Evolutionary conservation across 352 stramenopile genomes (phyloP).

Genomic region (Plasmopara viticola): DNA sequence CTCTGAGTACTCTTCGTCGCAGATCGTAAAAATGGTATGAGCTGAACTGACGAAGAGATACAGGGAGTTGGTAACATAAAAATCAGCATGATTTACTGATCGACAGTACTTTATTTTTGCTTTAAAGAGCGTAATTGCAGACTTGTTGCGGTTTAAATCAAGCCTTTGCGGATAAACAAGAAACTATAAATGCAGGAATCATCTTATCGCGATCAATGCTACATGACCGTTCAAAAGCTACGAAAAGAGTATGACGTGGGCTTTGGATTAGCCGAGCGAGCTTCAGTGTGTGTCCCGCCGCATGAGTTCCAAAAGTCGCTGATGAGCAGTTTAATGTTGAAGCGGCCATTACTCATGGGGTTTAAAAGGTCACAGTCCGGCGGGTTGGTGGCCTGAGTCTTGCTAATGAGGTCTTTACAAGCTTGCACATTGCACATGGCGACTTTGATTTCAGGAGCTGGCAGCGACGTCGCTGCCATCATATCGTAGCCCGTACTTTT

Average conservation of each 20-base stretch:
- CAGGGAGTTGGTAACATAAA: no score
- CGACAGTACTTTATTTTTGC: no score
- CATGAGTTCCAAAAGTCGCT: neutral
- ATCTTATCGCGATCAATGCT: neutral
- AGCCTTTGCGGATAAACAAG: no score
- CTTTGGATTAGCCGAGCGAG: neutral
- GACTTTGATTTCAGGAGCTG: slow-evolving; percentile 21
- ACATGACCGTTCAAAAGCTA: neutral
- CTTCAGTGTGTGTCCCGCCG: neutral
- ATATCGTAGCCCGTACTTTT: slow-evolving; percentile 32
- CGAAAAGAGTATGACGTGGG: neutral
- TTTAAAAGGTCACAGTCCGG: slow-evolving; percentile 37
- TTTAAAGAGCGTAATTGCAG: no score
- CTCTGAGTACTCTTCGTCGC: no score
- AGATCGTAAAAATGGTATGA: no score
- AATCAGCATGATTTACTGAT: no score
- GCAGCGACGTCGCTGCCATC: slow-evolving; percentile 23
- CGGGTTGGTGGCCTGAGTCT: slow-evolving; percentile 24
- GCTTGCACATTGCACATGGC: slow-evolving; percentile 25
- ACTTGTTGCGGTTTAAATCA: no score
- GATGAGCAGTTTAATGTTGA: slow-evolving; percentile 27
- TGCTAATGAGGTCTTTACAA: slow-evolving; percentile 26
- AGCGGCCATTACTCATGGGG: slow-evolving; percentile 27
- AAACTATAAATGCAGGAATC: no score
- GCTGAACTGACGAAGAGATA: no score